Percentiles rank a stretch among this genome's conserved stretches.
phyloP scores from a whole-genome alignment of 1,284 basidiomycete species.

The Ustilago xerochloae region DNA sequence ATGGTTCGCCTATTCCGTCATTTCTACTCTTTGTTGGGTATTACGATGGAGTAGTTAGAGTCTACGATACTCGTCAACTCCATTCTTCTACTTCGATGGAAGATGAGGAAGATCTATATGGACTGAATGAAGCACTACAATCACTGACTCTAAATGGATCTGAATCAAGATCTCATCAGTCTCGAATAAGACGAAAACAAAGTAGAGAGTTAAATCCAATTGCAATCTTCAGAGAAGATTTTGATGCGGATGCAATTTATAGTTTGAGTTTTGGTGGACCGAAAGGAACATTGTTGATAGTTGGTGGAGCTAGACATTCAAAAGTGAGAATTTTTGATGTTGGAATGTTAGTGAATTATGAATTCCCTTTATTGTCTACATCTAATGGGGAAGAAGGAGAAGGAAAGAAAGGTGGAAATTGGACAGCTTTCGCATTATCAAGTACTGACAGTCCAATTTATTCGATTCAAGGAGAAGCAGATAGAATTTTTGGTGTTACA shows the following conservation, averaged over 20 bases:
- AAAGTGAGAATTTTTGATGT: slow-evolving; percentile 32
- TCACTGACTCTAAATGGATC: too few species aligned
- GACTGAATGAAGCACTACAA: too few species aligned
- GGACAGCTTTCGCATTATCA: slow-evolving; percentile 34
- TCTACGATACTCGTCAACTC: slow-evolving; percentile 42
- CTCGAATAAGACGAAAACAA: not conserved
- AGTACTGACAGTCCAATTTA: slow-evolving; percentile 34
- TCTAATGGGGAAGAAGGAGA: not conserved
- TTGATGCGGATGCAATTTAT: slow-evolving; percentile 40
- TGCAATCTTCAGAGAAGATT: slow-evolving; percentile 17
- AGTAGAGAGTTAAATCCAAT: slow-evolving; percentile 19
- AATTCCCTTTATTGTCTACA: slow-evolving; percentile 9
- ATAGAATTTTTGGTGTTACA: slow-evolving; percentile 32
- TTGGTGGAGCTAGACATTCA: slow-evolving; percentile 24
- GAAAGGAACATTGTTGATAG: slow-evolving; percentile 5
- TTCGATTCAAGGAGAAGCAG: slow-evolving; percentile 8
- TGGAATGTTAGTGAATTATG: slow-evolving; percentile 3
- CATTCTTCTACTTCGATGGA: not conserved
- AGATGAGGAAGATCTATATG: not conserved
- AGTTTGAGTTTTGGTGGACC: slow-evolving; percentile 34
- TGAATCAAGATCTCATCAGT: not conserved
- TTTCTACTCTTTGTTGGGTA: slow-evolving; percentile 50
- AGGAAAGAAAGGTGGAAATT: slow-evolving; percentile 4
- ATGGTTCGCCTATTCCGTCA: slow-evolving; percentile 8
- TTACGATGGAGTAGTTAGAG: slow-evolving; percentile 43